These are phyloP conservation scores for Calonectria pteridis DNA, from an alignment of 2,329 filamentous ascomycete genomes.

Conservation along the genomic window DNA sequence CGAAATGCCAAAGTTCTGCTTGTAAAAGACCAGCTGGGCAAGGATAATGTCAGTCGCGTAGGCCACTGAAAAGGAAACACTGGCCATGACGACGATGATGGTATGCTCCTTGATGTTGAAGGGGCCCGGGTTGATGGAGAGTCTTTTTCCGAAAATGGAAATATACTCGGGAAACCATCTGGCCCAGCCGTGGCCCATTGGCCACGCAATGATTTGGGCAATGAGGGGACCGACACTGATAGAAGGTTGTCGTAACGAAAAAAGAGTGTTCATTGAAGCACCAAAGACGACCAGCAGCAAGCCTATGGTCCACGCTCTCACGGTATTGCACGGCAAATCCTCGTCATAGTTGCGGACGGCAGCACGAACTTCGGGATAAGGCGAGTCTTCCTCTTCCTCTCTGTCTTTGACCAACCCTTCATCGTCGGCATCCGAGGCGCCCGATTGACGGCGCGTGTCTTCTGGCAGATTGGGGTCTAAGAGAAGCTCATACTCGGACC, in stretches of 20 bases:
- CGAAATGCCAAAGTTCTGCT: slow-evolving; percentile 74
- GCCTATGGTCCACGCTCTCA: slow-evolving; percentile 75
- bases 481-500: slow-evolving; percentile 68
- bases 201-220: slow-evolving; percentile 74
- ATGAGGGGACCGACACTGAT: slow-evolving; percentile 72
- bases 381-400: slow-evolving; percentile 61
- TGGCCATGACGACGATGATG: slow-evolving; percentile 78
- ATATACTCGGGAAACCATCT: slow-evolving; percentile 64
- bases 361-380: slow-evolving; percentile 75
- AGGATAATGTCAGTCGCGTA: slow-evolving; percentile 82
- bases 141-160: slow-evolving; percentile 64
- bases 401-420: slow-evolving; percentile 41
- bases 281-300: slow-evolving; percentile 67
- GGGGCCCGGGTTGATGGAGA: slow-evolving; percentile 74
- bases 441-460: slow-evolving; percentile 48
- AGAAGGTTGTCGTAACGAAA: slow-evolving; percentile 71
- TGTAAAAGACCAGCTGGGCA: slow-evolving; percentile 79
- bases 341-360: slow-evolving; percentile 75
- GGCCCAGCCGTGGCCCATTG: slow-evolving; percentile 72
- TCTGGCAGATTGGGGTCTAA: slow-evolving; percentile 65
- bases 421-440: slow-evolving; percentile 47
- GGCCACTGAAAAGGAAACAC: slow-evolving; percentile 76
- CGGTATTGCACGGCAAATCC: slow-evolving; percentile 74
- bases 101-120: slow-evolving; percentile 80
- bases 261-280: slow-evolving; percentile 73